phyloP scores from a whole-genome alignment of 345 rosid genomes.

The Dipteronia dyeriana region DNA sequence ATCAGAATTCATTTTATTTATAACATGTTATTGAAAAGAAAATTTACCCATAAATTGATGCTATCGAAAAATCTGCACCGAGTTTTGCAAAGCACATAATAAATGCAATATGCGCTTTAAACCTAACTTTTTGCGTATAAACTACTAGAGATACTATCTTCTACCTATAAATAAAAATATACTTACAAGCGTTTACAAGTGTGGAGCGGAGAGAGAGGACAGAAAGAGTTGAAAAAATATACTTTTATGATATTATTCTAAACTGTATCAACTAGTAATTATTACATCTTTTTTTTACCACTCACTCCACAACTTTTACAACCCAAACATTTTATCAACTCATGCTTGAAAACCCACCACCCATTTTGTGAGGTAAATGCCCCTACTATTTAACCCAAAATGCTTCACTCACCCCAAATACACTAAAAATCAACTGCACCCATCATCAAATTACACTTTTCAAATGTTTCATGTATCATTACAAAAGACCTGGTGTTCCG shows the following conservation, averaged over 20 bases:
- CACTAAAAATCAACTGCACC: constrained; percentile 24
- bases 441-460: constrained; percentile 6
- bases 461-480: constrained; percentile 19
- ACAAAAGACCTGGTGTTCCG: constrained; percentile 74
- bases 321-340: constrained; percentile 22
- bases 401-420: constrained; percentile 20
- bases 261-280: constrained; percentile 12
- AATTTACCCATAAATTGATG: not conserved
- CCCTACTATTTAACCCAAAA: constrained; percentile 10
- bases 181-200: not conserved
- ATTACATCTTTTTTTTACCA: constrained; percentile 21
- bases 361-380: constrained; percentile 14
- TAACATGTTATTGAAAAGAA: too few species aligned
- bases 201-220: not conserved
- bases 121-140: too few species aligned
- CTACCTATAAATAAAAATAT: too few species aligned
- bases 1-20: too few species aligned
- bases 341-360: constrained; percentile 29
- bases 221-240: not conserved
- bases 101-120: too few species aligned
- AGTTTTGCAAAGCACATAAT: too few species aligned
- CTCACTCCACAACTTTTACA: constrained; percentile 34
- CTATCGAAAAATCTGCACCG: not conserved
- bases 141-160: too few species aligned
- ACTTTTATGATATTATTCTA: constrained; percentile 1